These are phyloP conservation scores for Fomitiporia mediterranea DNA, from an alignment of 1,284 basidiomycete genomes.

Conservation along the genomic window DNA sequence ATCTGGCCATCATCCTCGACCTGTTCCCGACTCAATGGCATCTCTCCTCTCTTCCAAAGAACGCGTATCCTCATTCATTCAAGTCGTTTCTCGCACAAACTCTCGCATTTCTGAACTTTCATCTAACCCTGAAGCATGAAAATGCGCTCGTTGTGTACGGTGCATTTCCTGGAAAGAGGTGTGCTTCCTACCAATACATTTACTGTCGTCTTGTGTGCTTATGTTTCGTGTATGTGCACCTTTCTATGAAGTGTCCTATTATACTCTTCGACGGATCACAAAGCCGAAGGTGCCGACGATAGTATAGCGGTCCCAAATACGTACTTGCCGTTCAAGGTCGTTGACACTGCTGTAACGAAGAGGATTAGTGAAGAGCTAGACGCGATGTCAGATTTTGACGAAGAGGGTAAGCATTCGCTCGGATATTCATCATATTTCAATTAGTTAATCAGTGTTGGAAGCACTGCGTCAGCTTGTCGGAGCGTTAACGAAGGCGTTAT, in stretches of 20 bases:
- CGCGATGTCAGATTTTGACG: slow-evolving; percentile 40
- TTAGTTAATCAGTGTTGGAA: slow-evolving; percentile 25
- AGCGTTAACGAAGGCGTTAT: slow-evolving; percentile 84
- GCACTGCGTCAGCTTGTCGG: slow-evolving; percentile 76
- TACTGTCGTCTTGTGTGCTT: no score
- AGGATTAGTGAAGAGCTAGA: slow-evolving; percentile 62
- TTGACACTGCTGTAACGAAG: slow-evolving; percentile 63
- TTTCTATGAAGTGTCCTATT: slow-evolving; percentile 58
- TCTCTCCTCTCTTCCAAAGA: slow-evolving; percentile 44
- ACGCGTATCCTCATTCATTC: slow-evolving; percentile 51
- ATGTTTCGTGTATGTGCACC: no score
- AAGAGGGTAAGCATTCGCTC: slow-evolving; percentile 50
- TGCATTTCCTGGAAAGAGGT: slow-evolving; percentile 80
- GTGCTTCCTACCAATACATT: slow-evolving; percentile 29
- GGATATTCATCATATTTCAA: slow-evolving; percentile 4
- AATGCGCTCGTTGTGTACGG: slow-evolving; percentile 92
- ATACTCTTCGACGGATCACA: slow-evolving; percentile 61
- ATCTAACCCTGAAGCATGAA: slow-evolving; percentile 86
- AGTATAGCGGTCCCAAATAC: slow-evolving; percentile 65
- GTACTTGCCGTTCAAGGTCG: slow-evolving; percentile 76
- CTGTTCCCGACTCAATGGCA: slow-evolving; percentile 82
- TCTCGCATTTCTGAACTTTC: slow-evolving; percentile 88
- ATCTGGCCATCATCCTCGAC: slow-evolving; percentile 80
- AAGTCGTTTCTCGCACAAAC: slow-evolving; percentile 72
- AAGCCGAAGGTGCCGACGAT: slow-evolving; percentile 29